Conservation (phyloP, 148 eudicot genomes). For the Amaranthus palmeri region DNA sequence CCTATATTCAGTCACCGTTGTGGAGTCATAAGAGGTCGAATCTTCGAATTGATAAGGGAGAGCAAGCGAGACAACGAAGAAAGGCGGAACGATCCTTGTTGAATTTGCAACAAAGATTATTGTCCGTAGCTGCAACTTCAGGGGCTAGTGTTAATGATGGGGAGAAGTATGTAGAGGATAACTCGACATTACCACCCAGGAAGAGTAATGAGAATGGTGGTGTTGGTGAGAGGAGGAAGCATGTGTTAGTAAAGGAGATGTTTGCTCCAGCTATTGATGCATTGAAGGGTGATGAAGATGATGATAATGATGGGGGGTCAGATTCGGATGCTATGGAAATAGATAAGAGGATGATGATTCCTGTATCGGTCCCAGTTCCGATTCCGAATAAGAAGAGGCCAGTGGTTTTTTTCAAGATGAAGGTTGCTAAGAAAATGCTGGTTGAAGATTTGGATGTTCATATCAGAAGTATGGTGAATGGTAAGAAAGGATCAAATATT, state of each 20-base stretch:
- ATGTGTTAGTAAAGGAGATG: constrained; percentile 45
- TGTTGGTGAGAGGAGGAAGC: constrained; percentile 31
- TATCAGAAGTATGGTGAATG: constrained; percentile 32
- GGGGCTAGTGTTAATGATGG: constrained; percentile 27
- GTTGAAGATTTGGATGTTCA: constrained; percentile 64
- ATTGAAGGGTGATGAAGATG: constrained; percentile 31
- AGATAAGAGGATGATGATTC: constrained; percentile 26
- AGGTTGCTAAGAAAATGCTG: constrained; percentile 52
- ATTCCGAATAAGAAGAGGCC: constrained; percentile 30
- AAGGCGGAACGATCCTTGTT: constrained; percentile 86
- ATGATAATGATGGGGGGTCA: constrained; percentile 3
- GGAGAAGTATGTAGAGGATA: constrained; percentile 14
- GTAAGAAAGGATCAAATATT: constrained; percentile 27
- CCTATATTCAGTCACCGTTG: constrained; percentile 51
- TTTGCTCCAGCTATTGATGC: constrained; percentile 83
- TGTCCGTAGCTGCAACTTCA: constrained; percentile 39
- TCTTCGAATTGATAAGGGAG: constrained; percentile 65
- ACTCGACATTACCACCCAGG: constrained; percentile 42
- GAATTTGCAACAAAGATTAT: constrained; percentile 71
- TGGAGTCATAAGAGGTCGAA: constrained; percentile 71
- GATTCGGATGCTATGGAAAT: constrained; percentile 39
- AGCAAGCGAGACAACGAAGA: constrained; percentile 77
- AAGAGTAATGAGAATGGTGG: constrained; percentile 30
- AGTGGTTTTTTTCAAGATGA: constrained; percentile 55
- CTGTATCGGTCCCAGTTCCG: constrained; percentile 8